phyloP scores from a whole-genome alignment of 2,329 filamentous ascomycete species.

The Karstenula rhodostoma region DNA sequence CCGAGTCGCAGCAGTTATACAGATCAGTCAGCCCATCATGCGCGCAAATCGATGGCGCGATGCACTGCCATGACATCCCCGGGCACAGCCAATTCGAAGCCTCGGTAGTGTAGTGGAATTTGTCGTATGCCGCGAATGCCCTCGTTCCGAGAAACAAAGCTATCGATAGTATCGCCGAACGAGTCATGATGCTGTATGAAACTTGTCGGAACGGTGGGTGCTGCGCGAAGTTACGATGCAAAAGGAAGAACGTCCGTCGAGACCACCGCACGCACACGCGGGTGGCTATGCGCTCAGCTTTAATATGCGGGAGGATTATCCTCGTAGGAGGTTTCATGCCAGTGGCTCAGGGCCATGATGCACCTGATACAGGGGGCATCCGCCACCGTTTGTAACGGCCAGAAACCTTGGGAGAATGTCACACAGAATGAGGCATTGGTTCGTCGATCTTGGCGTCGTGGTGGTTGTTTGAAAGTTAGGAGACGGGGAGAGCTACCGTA shows the following conservation, averaged over 20 bases:
- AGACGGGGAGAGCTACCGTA: too few species aligned
- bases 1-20: not conserved
- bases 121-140: slow-evolving; percentile 1
- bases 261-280: not conserved
- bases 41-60: not conserved
- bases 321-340: too few species aligned
- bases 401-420: too few species aligned
- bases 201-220: too few species aligned
- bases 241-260: not conserved
- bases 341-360: too few species aligned
- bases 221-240: too few species aligned
- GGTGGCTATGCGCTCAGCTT: not conserved
- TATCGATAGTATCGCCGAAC: not conserved
- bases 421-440: too few species aligned
- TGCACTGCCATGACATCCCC: not conserved
- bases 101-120: not conserved
- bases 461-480: too few species aligned
- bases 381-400: too few species aligned
- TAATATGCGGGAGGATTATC: not conserved
- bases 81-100: not conserved
- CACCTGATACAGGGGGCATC: too few species aligned
- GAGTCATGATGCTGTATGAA: not conserved
- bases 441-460: too few species aligned
- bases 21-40: not conserved
- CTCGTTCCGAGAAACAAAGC: not conserved